Conservation (phyloP, 257 asterid genomes). For the Rauvolfia tetraphylla region DNA sequence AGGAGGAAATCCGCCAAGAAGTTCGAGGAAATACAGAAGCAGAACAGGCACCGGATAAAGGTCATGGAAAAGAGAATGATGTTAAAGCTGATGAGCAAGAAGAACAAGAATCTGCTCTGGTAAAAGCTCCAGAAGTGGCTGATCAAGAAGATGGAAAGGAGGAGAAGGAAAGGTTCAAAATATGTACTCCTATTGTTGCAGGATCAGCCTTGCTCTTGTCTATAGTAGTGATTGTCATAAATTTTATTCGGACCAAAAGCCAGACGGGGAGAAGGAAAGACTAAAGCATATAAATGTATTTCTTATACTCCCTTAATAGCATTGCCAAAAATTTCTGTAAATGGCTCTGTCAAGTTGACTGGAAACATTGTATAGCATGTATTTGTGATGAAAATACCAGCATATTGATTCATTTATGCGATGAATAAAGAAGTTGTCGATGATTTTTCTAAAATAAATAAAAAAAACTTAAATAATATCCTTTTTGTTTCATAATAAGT, state of each 20-base stretch:
- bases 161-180: conserved; percentile 30
- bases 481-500: too few species aligned
- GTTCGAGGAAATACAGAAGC: neutral
- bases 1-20: conserved; percentile 2
- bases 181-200: conserved; percentile 63
- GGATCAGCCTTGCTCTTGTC: conserved; percentile 76
- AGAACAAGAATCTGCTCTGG: conserved; percentile 6
- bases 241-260: conserved; percentile 43
- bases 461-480: too few species aligned
- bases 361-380: neutral
- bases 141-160: conserved; percentile 17
- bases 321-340: neutral
- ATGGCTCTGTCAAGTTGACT: neutral
- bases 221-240: conserved; percentile 64
- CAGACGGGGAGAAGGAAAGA: conserved; percentile 39
- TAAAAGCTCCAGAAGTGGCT: conserved; percentile 17
- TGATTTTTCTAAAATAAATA: too few species aligned
- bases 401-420: neutral
- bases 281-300: conserved; percentile 7
- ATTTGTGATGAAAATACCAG: neutral
- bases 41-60: conserved; percentile 4
- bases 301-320: neutral
- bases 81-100: conserved; percentile 5
- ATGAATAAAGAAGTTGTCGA: neutral
- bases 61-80: conserved; percentile 20